These are phyloP conservation scores for Triangularia setosa DNA, from an alignment of 2,329 filamentous ascomycete genomes.

Conservation along the genomic window DNA sequence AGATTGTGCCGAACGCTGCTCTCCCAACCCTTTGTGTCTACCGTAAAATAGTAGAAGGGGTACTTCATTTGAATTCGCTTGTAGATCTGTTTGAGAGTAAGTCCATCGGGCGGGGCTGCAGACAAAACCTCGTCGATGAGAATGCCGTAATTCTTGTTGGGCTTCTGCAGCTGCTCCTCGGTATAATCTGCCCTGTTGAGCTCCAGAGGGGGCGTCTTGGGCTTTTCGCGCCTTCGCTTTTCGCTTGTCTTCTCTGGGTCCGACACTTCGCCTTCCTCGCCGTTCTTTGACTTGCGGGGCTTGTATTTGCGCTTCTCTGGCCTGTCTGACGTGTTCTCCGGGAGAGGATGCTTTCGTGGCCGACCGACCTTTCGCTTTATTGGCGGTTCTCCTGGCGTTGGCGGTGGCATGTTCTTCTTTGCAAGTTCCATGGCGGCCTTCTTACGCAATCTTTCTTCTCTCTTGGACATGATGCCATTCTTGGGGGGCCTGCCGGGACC, in stretches of 20 bases:
- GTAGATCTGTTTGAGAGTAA: conserved; percentile 60
- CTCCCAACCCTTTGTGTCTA: conserved; percentile 63
- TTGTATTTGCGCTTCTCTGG: conserved; percentile 65
- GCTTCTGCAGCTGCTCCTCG: conserved; percentile 56
- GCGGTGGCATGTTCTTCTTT: conserved; percentile 49
- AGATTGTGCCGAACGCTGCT: conserved; percentile 62
- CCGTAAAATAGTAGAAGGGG: conserved; percentile 57
- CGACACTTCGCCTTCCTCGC: conserved; percentile 52
- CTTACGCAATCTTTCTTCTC: conserved; percentile 63
- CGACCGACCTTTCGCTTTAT: conserved; percentile 63
- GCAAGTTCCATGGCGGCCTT: conserved; percentile 52
- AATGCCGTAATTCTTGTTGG: conserved; percentile 59
- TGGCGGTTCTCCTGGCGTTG: conserved; percentile 45
- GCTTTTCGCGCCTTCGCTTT: conserved; percentile 60
- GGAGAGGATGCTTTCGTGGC: conserved; percentile 59
- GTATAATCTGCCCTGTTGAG: conserved; percentile 54
- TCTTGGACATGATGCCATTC: conserved; percentile 78
- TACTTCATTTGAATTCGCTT: conserved; percentile 57
- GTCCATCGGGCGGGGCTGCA: conserved; percentile 47
- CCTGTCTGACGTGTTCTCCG: conserved; percentile 50
- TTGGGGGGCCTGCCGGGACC: conserved; percentile 79
- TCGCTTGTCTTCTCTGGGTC: conserved; percentile 50
- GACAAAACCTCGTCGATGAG: conserved; percentile 58
- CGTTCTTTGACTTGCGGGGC: conserved; percentile 45
- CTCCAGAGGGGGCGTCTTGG: conserved; percentile 57